phyloP scores from a whole-genome alignment of 768 basidiomycete genomes.

The Chalciporus sphaerocephalus region DNA sequence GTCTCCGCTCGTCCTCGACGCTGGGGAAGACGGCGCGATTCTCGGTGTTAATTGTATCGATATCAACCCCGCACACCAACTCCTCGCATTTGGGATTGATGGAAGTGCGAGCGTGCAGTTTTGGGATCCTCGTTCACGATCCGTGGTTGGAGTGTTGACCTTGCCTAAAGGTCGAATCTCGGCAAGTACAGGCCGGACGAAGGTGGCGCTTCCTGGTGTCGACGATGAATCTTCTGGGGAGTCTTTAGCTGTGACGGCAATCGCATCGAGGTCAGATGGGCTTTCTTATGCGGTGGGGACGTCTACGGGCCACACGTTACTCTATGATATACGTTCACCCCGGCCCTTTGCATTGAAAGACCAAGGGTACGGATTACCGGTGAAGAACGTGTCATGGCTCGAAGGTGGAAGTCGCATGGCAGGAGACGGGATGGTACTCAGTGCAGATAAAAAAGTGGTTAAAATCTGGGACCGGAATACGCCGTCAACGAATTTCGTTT shows the following conservation, averaged over 20 bases:
- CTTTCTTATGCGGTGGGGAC: conserved; percentile 93
- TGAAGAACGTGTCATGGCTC: conserved; percentile 84
- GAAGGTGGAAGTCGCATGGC: conserved; percentile 82
- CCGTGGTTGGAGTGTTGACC: conserved; percentile 63
- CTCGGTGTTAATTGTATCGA: conserved; percentile 88
- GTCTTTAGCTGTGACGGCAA: conserved; percentile 66
- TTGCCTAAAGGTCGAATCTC: conserved; percentile 54
- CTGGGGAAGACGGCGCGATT: conserved; percentile 51
- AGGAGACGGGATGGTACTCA: conserved; percentile 83
- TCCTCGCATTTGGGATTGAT: conserved; percentile 86
- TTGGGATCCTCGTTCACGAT: conserved; percentile 90
- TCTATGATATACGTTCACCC: conserved; percentile 90
- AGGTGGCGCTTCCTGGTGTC: conserved; percentile 30
- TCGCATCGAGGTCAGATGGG: conserved; percentile 82
- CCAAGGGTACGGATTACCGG: conserved; percentile 91
- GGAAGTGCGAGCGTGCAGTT: conserved; percentile 86
- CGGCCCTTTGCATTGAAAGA: conserved; percentile 87
- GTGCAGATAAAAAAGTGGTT: conserved; percentile 93
- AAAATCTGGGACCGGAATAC: conserved; percentile 93
- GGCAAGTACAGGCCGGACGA: conserved; percentile 35
- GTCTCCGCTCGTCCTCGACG: conserved; percentile 64
- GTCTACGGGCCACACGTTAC: conserved; percentile 87
- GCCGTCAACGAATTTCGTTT: conserved; percentile 80
- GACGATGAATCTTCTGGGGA: conserved; percentile 30
- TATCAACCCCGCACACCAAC: conserved; percentile 88